These are phyloP conservation scores for Fraxinus velutina DNA, from an alignment of 305 asterid genomes.

Conservation along the genomic window DNA sequence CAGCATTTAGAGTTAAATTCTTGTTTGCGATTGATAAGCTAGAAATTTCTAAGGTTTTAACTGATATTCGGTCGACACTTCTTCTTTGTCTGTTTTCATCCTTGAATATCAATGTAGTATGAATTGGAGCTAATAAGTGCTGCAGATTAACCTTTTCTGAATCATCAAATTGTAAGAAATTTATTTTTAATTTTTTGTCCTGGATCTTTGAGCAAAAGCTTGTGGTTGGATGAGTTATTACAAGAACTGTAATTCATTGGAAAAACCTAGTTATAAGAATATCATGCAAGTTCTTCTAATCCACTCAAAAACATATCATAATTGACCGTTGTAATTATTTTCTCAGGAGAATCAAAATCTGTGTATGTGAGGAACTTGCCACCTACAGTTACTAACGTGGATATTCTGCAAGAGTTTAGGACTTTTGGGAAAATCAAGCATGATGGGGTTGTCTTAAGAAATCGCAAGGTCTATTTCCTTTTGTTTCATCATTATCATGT, in stretches of 20 bases:
- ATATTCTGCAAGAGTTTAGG: constrained; percentile 66
- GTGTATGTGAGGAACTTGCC: constrained; percentile 87
- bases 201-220: not conserved
- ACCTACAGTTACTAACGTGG: constrained; percentile 51
- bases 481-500: not conserved
- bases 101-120: not conserved
- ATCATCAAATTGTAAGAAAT: not conserved
- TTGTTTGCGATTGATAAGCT: not conserved
- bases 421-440: constrained; percentile 64
- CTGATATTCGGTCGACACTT: not conserved
- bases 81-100: not conserved
- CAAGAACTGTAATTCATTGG: not conserved
- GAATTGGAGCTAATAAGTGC: not conserved
- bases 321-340: constrained; percentile 2
- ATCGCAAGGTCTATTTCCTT: constrained; percentile 39
- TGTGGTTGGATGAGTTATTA: not conserved
- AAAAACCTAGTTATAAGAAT: not conserved
- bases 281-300: not conserved
- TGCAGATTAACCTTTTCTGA: not conserved
- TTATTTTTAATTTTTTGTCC: not conserved
- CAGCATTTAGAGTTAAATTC: not conserved
- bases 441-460: constrained; percentile 78
- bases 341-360: constrained; percentile 68
- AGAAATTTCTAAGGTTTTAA: not conserved
- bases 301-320: not conserved